These are phyloP conservation scores for Fusarium lateritium DNA, from an alignment of 2,329 filamentous ascomycete genomes.

Conservation along the genomic window DNA sequence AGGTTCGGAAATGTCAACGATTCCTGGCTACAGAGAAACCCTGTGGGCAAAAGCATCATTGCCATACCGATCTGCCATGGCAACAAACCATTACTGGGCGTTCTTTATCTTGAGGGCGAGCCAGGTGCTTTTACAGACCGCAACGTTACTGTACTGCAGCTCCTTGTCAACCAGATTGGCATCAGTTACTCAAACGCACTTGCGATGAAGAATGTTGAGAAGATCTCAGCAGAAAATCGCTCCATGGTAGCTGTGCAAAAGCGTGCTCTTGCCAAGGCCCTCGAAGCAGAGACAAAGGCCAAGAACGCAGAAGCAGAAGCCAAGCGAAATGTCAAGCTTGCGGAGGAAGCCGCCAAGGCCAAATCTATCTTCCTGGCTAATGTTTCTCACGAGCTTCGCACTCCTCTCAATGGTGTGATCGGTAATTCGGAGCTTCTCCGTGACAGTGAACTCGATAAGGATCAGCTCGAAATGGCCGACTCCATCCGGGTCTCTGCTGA, in stretches of 20 bases:
- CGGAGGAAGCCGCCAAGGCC: slow-evolving; percentile 86
- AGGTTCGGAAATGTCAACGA: slow-evolving; percentile 82
- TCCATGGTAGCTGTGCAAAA: slow-evolving; percentile 85
- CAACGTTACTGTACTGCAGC: slow-evolving; percentile 75
- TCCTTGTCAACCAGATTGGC: slow-evolving; percentile 84
- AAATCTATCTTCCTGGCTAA: slow-evolving; percentile 87
- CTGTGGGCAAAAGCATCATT: slow-evolving; percentile 80
- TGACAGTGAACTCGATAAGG: slow-evolving; percentile 80
- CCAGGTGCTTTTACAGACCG: slow-evolving; percentile 84
- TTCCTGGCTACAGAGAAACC: slow-evolving; percentile 77
- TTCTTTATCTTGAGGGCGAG: slow-evolving; percentile 82
- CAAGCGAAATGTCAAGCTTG: slow-evolving; percentile 83
- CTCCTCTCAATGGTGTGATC: slow-evolving; percentile 89
- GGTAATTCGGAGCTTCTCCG: slow-evolving; percentile 88
- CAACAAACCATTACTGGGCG: slow-evolving; percentile 77
- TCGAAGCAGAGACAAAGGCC: slow-evolving; percentile 81
- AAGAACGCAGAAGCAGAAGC: slow-evolving; percentile 83
- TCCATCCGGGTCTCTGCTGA: slow-evolving; percentile 90
- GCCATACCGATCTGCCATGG: slow-evolving; percentile 85
- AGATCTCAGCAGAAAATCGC: slow-evolving; percentile 82
- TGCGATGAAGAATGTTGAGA: slow-evolving; percentile 79
- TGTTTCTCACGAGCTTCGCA: slow-evolving; percentile 85
- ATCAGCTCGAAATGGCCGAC: slow-evolving; percentile 88
- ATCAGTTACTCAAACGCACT: slow-evolving; percentile 79
- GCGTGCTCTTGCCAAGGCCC: slow-evolving; percentile 78